Conservation (phyloP, 2,329 filamentous ascomycete species). For the Parastagonospora avenae region DNA sequence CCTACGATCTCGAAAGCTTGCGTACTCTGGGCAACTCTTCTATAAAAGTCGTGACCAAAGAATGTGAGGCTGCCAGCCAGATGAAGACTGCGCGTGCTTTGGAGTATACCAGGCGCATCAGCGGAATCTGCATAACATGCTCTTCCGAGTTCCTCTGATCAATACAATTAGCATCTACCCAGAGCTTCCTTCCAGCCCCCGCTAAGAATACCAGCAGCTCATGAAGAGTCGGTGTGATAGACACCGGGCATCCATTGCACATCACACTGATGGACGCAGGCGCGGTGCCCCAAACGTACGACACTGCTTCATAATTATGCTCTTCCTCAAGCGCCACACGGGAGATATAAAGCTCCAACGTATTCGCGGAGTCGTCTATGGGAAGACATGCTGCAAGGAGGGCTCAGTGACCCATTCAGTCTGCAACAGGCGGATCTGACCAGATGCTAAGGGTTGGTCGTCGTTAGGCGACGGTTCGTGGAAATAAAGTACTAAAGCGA, state of each 20-base stretch:
- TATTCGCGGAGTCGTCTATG: not conserved
- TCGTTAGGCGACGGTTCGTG: not conserved
- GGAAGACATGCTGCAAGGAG: not conserved
- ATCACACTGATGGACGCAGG: not conserved
- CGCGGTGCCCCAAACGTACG: constrained; percentile 7
- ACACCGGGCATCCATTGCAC: constrained; percentile 2
- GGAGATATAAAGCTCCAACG: not conserved
- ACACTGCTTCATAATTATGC: constrained; percentile 7
- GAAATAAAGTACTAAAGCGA: too few relatives aligned
- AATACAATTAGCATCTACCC: constrained; percentile 7
- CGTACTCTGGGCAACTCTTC: not conserved
- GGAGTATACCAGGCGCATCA: constrained; percentile 4
- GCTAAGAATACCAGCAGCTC: constrained; percentile 6
- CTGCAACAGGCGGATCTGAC: not conserved
- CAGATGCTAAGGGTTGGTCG: not conserved
- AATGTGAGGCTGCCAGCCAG: not conserved
- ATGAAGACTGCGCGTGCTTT: constrained; percentile 1
- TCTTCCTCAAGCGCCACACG: not conserved
- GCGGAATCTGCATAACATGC: constrained; percentile 4
- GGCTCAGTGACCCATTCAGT: not conserved
- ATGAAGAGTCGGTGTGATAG: not conserved
- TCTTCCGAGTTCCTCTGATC: constrained; percentile 1
- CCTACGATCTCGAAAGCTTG: not conserved
- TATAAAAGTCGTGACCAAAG: not conserved
- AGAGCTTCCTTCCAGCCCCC: not conserved